A percentile compares a stretch with the other conserved stretches of the same genome.
Conservation (phyloP, 305 asterid species). For the Withania somnifera region DNA sequence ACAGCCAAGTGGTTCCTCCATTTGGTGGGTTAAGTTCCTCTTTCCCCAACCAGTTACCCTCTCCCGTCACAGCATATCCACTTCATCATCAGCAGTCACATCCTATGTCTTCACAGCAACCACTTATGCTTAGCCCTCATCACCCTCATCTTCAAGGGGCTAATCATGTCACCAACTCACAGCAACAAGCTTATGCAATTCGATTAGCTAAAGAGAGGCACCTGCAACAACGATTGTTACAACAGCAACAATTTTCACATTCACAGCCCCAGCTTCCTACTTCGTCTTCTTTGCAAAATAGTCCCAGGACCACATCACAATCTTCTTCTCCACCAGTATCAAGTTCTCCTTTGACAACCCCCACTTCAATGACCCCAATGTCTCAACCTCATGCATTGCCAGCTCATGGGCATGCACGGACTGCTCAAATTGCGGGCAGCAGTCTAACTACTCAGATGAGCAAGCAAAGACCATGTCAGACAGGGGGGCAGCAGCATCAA, state of each 20-base stretch:
- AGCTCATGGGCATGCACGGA: constrained; percentile 42
- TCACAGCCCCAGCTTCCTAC: constrained; percentile 44
- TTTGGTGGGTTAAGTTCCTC: constrained; percentile 46
- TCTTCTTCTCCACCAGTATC: constrained; percentile 36
- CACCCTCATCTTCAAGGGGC: constrained; percentile 52
- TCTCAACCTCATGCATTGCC: constrained; percentile 42
- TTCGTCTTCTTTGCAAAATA: constrained; percentile 49
- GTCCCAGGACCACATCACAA: constrained; percentile 39
- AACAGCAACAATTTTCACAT: constrained; percentile 38
- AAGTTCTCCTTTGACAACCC: constrained; percentile 28
- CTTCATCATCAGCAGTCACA: constrained; percentile 43
- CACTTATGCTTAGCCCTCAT: constrained; percentile 38
- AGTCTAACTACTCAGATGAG: constrained; percentile 37
- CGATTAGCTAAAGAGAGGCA: constrained; percentile 72
- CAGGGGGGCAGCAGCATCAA: constrained; percentile 41
- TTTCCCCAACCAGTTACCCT: constrained; percentile 31
- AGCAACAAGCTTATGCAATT: constrained; percentile 67
- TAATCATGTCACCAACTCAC: constrained; percentile 44
- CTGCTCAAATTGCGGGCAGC: constrained; percentile 36
- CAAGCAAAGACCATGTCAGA: constrained; percentile 47
- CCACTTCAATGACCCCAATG: constrained; percentile 35
- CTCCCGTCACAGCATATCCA: constrained; percentile 41
- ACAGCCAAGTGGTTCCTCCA: constrained; percentile 51
- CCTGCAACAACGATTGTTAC: constrained; percentile 38
- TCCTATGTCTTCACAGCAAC: constrained; percentile 42